These are phyloP conservation scores for Ophiostoma sp. DNA, from an alignment of 2,329 filamentous ascomycete genomes.

Conservation along the genomic window DNA sequence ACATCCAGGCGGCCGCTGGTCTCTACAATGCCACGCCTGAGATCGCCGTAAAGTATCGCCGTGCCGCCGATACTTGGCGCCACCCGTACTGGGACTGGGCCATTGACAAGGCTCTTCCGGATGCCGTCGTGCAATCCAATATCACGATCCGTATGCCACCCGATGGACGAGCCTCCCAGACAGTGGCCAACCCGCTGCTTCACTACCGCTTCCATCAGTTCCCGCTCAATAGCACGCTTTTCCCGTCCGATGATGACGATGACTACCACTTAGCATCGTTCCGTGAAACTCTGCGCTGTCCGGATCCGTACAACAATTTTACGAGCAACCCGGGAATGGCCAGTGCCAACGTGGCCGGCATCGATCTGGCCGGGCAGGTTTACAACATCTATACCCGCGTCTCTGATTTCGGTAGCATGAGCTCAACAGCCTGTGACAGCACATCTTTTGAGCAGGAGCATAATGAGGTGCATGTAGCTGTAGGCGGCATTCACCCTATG, in stretches of 20 bases:
- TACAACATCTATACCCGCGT: constrained; percentile 42
- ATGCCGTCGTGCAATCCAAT: constrained; percentile 23
- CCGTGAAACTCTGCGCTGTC: constrained; percentile 42
- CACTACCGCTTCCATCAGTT: constrained; percentile 50
- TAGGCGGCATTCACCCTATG: constrained; percentile 37
- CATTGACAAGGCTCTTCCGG: constrained; percentile 42
- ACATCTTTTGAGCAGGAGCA: constrained; percentile 44
- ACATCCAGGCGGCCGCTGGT: constrained; percentile 47
- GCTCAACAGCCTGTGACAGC: constrained; percentile 39
- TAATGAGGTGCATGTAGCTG: constrained; percentile 40
- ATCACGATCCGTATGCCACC: constrained; percentile 25
- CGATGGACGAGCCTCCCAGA: constrained; percentile 26
- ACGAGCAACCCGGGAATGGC: constrained; percentile 43
- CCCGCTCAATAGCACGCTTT: constrained; percentile 35
- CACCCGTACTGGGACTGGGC: constrained; percentile 55
- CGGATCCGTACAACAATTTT: constrained; percentile 33
- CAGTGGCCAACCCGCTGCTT: constrained; percentile 48
- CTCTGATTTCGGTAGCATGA: constrained; percentile 41
- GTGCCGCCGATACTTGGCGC: constrained; percentile 46
- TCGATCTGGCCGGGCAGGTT: constrained; percentile 45
- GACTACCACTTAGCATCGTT: constrained; percentile 35
- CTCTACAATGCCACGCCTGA: constrained; percentile 39
- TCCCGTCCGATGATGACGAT: constrained; percentile 28
- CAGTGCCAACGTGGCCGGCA: constrained; percentile 38
- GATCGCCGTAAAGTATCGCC: constrained; percentile 39